Conservation (phyloP, 177 flowering plant species). For the Vitis hybrid region DNA sequence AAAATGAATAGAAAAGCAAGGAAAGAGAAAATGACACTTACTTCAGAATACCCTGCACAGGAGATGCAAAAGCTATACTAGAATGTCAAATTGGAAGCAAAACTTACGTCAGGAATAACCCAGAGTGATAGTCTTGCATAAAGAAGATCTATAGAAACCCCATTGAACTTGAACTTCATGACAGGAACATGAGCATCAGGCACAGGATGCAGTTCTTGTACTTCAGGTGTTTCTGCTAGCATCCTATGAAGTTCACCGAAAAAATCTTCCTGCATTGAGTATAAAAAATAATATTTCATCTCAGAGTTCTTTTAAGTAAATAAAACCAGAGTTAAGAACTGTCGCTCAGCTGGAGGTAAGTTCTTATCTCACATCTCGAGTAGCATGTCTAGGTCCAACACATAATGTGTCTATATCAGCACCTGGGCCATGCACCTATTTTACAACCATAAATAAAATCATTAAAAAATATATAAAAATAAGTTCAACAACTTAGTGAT, state of each 20-base stretch:
- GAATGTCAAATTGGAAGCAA: neutral
- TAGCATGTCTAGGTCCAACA: constrained; percentile 87
- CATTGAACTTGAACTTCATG: constrained; percentile 78
- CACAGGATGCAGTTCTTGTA: constrained; percentile 80
- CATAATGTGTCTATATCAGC: constrained; percentile 94
- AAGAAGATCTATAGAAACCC: constrained; percentile 90
- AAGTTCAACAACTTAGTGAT: neutral
- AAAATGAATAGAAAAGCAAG: too few species aligned
- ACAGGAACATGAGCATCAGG: constrained; percentile 98
- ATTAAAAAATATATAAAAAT: neutral
- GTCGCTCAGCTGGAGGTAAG: constrained; percentile 11
- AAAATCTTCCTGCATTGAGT: constrained; percentile 71
- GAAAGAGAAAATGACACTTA: too few species aligned
- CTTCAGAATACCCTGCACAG: neutral
- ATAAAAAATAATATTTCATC: constrained; percentile 1
- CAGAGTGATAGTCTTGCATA: constrained; percentile 75
- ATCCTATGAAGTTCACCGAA: constrained; percentile 69
- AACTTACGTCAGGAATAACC: constrained; percentile 89
- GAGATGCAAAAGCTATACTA: neutral
- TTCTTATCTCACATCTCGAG: constrained; percentile 63
- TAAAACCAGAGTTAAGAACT: neutral
- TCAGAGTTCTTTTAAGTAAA: neutral
- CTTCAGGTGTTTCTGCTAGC: constrained; percentile 84
- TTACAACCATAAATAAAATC: neutral
- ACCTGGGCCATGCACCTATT: constrained; percentile 96